A percentile compares a stretch with the other conserved stretches of the same genome.
These are phyloP conservation scores for Geotrichum aggregatum DNA, from an alignment of 1,139 yeast genomes.

Conservation along the genomic window DNA sequence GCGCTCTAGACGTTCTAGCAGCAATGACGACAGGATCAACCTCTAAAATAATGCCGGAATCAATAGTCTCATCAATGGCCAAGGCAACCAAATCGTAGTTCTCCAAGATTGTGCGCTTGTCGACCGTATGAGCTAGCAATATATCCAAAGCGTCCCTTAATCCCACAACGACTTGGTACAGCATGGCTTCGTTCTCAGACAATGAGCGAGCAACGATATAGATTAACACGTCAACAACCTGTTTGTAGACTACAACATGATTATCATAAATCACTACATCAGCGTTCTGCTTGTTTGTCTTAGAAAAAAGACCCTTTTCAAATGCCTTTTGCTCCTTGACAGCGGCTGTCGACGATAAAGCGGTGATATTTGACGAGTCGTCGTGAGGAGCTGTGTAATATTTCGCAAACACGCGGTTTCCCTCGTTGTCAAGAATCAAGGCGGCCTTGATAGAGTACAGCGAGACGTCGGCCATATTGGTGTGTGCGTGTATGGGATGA, in stretches of 20 bases:
- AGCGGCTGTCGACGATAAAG: slow-evolving; percentile 31
- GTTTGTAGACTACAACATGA: slow-evolving; percentile 72
- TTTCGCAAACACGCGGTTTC: slow-evolving; percentile 75
- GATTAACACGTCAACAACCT: slow-evolving; percentile 66
- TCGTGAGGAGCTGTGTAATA: slow-evolving; percentile 69
- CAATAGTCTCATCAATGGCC: slow-evolving; percentile 87
- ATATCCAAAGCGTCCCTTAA: slow-evolving; percentile 77
- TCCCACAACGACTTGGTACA: slow-evolving; percentile 74
- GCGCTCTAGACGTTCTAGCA: slow-evolving; percentile 82
- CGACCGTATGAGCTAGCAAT: slow-evolving; percentile 63
- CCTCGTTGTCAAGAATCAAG: slow-evolving; percentile 75
- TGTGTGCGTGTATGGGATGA: slow-evolving; percentile 15
- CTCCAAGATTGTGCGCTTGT: slow-evolving; percentile 72
- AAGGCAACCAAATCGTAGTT: slow-evolving; percentile 81
- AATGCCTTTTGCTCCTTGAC: slow-evolving; percentile 67
- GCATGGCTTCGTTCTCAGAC: slow-evolving; percentile 80
- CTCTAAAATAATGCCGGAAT: slow-evolving; percentile 79
- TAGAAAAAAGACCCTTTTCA: slow-evolving; percentile 66
- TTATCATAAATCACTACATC: slow-evolving; percentile 75
- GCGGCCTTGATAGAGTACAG: slow-evolving; percentile 76
- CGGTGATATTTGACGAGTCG: slow-evolving; percentile 31
- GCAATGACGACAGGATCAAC: slow-evolving; percentile 84
- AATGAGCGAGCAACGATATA: slow-evolving; percentile 67
- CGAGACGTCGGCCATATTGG: slow-evolving; percentile 29
- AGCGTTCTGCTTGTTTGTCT: slow-evolving; percentile 73